A percentile compares a stretch with the other conserved stretches of the same genome.
Evolutionary conservation across 116 monocot genomes (phyloP).

Genomic region (Cymodocea nodosa): DNA sequence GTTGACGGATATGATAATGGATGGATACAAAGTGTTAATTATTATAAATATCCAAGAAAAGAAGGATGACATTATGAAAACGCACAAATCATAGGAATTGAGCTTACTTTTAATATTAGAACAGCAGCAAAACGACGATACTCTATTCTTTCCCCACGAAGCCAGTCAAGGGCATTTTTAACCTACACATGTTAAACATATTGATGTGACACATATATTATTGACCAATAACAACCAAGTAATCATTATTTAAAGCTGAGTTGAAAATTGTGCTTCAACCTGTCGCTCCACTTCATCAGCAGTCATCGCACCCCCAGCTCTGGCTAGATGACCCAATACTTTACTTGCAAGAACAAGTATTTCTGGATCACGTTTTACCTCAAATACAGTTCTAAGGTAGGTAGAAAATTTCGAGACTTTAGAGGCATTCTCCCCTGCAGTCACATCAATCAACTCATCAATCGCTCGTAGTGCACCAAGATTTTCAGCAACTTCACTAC

Average conservation of each 20-base stretch:
- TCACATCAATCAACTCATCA: constrained; percentile 75
- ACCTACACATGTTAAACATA: constrained; percentile 28
- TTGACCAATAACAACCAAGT: too few relatives aligned
- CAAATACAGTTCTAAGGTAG: constrained; percentile 76
- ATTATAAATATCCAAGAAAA: too few relatives aligned
- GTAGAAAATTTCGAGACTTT: constrained; percentile 85
- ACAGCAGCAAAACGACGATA: constrained; percentile 92
- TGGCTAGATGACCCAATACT: constrained; percentile 86
- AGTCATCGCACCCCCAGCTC: constrained; percentile 93
- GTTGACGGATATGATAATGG: too few relatives aligned
- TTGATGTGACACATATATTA: too few relatives aligned
- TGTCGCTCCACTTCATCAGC: constrained; percentile 98
- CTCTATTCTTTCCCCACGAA: constrained; percentile 73
- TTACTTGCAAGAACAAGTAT: constrained; percentile 72
- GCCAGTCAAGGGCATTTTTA: constrained; percentile 93
- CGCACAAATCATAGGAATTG: background rate
- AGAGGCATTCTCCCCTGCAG: constrained; percentile 76
- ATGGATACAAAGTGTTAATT: too few relatives aligned
- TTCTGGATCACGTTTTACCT: constrained; percentile 77
- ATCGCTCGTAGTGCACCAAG: constrained; percentile 78
- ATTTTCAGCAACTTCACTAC: constrained; percentile 71
- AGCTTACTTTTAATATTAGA: constrained; percentile 88
- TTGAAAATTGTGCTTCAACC: constrained; percentile 17
- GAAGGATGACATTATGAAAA: too few relatives aligned
- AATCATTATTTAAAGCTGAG: background rate